Conservation (phyloP, 495 filamentous ascomycete genomes). For the Penicillium angulare region DNA sequence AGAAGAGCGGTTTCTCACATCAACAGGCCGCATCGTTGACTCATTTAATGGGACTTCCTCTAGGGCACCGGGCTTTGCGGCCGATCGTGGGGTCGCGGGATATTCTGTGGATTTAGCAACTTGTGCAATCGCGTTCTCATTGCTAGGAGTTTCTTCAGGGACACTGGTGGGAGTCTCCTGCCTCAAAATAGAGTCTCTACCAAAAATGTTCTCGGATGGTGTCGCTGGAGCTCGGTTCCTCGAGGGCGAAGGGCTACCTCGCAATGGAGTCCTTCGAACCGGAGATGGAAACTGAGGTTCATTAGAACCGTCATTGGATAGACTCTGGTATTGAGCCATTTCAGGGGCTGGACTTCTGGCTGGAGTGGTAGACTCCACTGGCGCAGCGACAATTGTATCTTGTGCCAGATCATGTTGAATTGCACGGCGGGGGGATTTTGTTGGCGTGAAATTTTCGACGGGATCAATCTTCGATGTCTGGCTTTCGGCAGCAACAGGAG, state of each 20-base stretch:
- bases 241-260: constrained; percentile 23
- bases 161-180: constrained; percentile 4
- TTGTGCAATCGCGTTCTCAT: constrained; percentile 27
- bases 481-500: constrained; percentile 15
- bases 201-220: constrained; percentile 3
- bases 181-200: constrained; percentile 1
- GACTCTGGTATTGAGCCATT: constrained; percentile 10
- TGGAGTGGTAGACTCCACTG: constrained; percentile 6
- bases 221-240: constrained; percentile 13
- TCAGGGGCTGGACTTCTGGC: constrained; percentile 10
- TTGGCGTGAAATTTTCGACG: constrained; percentile 9
- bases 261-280: constrained; percentile 18
- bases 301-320: constrained; percentile 1
- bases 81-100: constrained; percentile 17
- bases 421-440: constrained; percentile 8
- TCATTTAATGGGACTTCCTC: constrained; percentile 28
- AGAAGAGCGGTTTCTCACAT: constrained; percentile 7
- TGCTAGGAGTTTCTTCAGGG: constrained; percentile 10
- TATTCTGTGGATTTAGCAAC: constrained; percentile 13
- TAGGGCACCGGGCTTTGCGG: constrained; percentile 24
- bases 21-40: constrained; percentile 5
- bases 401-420: constrained; percentile 1
- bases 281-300: constrained; percentile 18
- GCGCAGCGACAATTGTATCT: neutral
- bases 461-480: constrained; percentile 5